phyloP scores from a whole-genome alignment of 2,329 filamentous ascomycete genomes.

The Coniochaeta pulveracea region DNA sequence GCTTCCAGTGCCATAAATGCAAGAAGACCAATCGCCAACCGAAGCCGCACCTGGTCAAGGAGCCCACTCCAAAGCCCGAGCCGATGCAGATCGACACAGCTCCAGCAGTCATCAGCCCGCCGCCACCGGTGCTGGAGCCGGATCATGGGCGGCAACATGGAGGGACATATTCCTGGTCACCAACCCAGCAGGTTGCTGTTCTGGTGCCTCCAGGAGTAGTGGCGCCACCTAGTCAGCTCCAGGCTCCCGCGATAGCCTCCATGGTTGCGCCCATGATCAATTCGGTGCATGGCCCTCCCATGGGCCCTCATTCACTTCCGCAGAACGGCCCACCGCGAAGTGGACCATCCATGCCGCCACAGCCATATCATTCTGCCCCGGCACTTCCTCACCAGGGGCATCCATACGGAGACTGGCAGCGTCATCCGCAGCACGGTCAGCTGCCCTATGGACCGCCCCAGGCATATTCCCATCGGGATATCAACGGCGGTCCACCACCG shows the following conservation, averaged over 20 bases:
- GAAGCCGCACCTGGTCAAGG: constrained; percentile 17
- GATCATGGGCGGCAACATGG: constrained; percentile 10
- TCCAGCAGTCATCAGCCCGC: constrained; percentile 6
- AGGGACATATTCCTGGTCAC: constrained; percentile 9
- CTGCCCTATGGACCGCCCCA: constrained; percentile 34
- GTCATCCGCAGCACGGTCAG: constrained; percentile 19
- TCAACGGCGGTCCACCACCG: constrained; percentile 34
- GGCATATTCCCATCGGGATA: constrained; percentile 24
- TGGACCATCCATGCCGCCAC: constrained; percentile 22
- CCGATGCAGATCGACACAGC: constrained; percentile 10
- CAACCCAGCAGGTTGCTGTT: constrained; percentile 6
- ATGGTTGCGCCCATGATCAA: constrained; percentile 4
- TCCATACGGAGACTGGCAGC: constrained; percentile 37
- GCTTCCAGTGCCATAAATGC: constrained; percentile 69
- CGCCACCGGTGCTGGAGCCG: constrained; percentile 8
- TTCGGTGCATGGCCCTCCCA: neutral
- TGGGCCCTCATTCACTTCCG: constrained; percentile 13
- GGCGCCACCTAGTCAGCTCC: constrained; percentile 5
- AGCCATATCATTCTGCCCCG: constrained; percentile 17
- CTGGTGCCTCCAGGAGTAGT: constrained; percentile 9
- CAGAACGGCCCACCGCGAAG: constrained; percentile 15
- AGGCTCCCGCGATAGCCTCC: constrained; percentile 7
- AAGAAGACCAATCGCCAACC: constrained; percentile 41
- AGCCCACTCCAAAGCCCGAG: constrained; percentile 17
- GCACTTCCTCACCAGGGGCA: constrained; percentile 19